Evolutionary conservation across 306 rosid genomes (phyloP).

Genomic region (Sicyos edulis): DNA sequence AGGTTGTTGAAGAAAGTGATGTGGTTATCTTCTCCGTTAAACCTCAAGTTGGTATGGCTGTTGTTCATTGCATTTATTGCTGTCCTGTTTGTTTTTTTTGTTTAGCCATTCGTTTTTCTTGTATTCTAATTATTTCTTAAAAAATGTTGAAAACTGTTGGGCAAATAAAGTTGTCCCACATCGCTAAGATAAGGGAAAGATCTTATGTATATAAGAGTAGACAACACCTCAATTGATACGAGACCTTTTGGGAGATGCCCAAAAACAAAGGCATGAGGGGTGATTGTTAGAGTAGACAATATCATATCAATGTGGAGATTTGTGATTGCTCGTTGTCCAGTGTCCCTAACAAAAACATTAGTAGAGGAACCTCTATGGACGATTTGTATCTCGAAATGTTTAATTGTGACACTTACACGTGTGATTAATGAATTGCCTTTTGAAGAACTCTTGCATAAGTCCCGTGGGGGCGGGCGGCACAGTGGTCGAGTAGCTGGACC

Average conservation of each 20-base stretch:
- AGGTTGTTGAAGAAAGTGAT: conserved; percentile 79
- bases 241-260: too few relatives aligned
- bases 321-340: too few relatives aligned
- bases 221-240: too few relatives aligned
- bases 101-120: not conserved
- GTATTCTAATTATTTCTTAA: not conserved
- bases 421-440: not conserved
- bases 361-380: not conserved
- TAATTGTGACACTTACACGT: not conserved
- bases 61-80: conserved; percentile 9
- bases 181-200: too few relatives aligned
- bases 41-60: conserved; percentile 65
- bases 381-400: not conserved
- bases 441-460: not conserved
- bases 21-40: conserved; percentile 82
- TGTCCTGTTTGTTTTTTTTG: not conserved
- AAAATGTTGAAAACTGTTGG: not conserved
- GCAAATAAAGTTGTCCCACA: too few relatives aligned
- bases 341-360: too few relatives aligned
- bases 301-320: too few relatives aligned
- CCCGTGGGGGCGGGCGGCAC: too few relatives aligned
- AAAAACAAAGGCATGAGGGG: too few relatives aligned
- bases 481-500: too few relatives aligned
- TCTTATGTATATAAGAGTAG: too few relatives aligned
- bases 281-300: too few relatives aligned